Evolutionary conservation across 257 asterid genomes (phyloP), one percentile per base, ranked within the genome.

Genomic region (Avicennia marina): DNA sequence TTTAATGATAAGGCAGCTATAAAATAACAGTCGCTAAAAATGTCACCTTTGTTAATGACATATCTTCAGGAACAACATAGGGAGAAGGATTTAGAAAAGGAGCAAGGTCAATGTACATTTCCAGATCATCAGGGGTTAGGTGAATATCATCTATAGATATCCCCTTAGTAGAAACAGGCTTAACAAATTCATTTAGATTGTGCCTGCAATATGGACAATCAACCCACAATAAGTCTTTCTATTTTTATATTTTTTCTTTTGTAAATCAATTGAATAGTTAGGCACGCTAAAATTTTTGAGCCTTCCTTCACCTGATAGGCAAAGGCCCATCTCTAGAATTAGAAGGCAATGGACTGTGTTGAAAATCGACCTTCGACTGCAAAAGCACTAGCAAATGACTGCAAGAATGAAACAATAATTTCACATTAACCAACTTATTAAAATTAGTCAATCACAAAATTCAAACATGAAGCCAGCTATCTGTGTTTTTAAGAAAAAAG

Each of bases 51-150:
- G 96, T 84, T 73, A 93, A 75, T 16, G 99, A 93, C 95, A 89
- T 93, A 72, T 93, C 99, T 53, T 93, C 97, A 2, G 99, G 97
- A 49, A 93, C 97, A 24, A 89, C 75, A 18, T 93, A 93, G 2
- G 97, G 99, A 67, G 99, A 93, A 2, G 96, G 97, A 51, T 89
- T 93, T 26, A 89, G 65, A 70, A 86, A 93, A 0, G 91, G 95
- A 62, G 86, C 99, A 49, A 93, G 96, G 75, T 89, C 99, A 58
- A 93, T 86, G 75, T 78, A 93, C 99, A 93, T 93, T 72, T 89
- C 96, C 56, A 93, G 42, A 78, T 93, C 97, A 75, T 93, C 96
- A 12, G 83, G 67, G 42, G 90, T 82, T 58, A 86, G 74, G 72
- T 82, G 84, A 62, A 93, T 82, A 74, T 93, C 99, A 53, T 77